Conservation (phyloP, 1,139 yeast species). For the Yamadazyma spencermartinsiae region DNA sequence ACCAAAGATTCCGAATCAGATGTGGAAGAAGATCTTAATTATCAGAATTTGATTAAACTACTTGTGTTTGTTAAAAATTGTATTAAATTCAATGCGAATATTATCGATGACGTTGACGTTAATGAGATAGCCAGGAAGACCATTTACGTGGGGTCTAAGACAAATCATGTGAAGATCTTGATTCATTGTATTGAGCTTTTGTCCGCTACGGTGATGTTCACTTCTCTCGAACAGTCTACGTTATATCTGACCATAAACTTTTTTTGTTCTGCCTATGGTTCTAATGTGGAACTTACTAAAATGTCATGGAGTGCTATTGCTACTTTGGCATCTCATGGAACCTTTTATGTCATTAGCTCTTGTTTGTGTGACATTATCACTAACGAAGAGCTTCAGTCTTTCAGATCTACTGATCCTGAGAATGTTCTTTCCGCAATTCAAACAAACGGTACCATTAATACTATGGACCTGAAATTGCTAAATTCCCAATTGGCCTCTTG, state of each 20-base stretch:
- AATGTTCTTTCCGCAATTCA: slow-evolving; percentile 11
- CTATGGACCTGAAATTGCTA: slow-evolving; percentile 9
- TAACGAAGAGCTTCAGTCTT: slow-evolving; percentile 27
- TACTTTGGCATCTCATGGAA: slow-evolving; percentile 22
- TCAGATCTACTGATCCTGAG: slow-evolving; percentile 13
- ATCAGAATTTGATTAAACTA: slow-evolving; percentile 22
- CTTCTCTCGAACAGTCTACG: slow-evolving; percentile 45
- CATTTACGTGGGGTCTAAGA: slow-evolving; percentile 41
- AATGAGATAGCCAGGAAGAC: slow-evolving; percentile 33
- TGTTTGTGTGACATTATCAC: slow-evolving; percentile 27
- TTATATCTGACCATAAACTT: slow-evolving; percentile 43
- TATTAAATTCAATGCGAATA: slow-evolving; percentile 48
- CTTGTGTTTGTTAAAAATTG: slow-evolving; percentile 43
- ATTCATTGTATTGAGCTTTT: slow-evolving; percentile 46
- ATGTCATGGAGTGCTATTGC: slow-evolving; percentile 37
- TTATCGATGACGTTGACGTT: slow-evolving; percentile 44
- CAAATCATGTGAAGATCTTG: slow-evolving; percentile 43
- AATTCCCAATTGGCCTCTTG: slow-evolving; percentile 33
- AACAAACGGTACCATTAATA: slow-evolving; percentile 12
- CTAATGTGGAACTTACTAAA: slow-evolving; percentile 35
- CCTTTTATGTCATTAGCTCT: slow-evolving; percentile 20
- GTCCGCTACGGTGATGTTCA: slow-evolving; percentile 47
- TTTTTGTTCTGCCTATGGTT: slow-evolving; percentile 41
- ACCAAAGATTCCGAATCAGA: slow-evolving; percentile 6
- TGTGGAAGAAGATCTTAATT: slow-evolving; percentile 14